Evolutionary conservation across 441 rosid species (phyloP), one percentile per base, ranked within the genome.

Genomic region (Mallotus repandus): DNA sequence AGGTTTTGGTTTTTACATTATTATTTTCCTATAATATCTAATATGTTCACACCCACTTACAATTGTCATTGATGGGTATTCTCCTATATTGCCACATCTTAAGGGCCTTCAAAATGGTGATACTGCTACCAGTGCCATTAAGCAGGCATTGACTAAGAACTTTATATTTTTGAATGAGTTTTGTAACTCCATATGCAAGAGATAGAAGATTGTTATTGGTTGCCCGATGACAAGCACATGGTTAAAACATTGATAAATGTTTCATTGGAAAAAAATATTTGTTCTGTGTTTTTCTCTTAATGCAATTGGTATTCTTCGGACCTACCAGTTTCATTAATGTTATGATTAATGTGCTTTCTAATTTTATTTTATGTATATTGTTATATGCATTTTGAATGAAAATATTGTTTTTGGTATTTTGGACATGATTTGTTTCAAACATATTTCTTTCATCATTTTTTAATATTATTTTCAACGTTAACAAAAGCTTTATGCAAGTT

Each of bases 41-140:
- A 86, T 93, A 61, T 97, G 99, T 57, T 96, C 98, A 98, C 87
- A 76, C 70, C 98, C 97, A 21, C 95, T 96, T 58, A 73, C 86
- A 7, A 97, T 93, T 88, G 99, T 96, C 75, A 92, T 86, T 83
- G 99, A 96, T 77, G 99, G 99, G 73, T 96, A 96, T 71, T 96
- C 99, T 78, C 87, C 98, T 48, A 96, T 98, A 66, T 70, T 96
- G 73, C 99, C 99, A 43, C 99, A 93, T 83, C 98, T 93, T 66
- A 93, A 93, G 86, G 98, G 99, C 69, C 98, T 93, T 81, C 97
- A 96, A 81, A 93, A 93, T 79, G 98, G 98, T 11, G 99, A 93
- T 75, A 96, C 91, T 77, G 98, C 98, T 68, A 93, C 98, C 1
- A 96, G 98, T 85, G 97, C 99, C 80, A 93, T 96, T 82, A 93